phyloP scores from a whole-genome alignment of 2,329 filamentous ascomycete species.

The Zasmidium angulare region DNA sequence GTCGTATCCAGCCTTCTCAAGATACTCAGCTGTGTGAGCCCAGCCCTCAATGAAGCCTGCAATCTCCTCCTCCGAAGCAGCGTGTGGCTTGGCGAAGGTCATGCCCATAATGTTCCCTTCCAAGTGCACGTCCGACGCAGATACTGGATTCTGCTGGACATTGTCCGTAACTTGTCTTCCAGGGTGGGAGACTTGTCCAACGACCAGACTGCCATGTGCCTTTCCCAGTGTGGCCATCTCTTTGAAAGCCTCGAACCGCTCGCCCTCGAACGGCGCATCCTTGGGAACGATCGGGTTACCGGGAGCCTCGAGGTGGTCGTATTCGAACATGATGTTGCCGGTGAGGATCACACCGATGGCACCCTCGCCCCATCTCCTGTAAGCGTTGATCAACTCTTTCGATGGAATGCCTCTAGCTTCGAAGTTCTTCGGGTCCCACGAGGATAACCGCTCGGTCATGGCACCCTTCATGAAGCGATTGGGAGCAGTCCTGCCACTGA shows the following conservation, averaged over 20 bases:
- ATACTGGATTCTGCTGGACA: constrained; percentile 53
- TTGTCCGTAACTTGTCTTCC: constrained; percentile 54
- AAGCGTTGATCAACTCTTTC: constrained; percentile 56
- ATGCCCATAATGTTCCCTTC: constrained; percentile 46
- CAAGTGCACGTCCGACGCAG: constrained; percentile 52
- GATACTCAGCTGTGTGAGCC: constrained; percentile 60
- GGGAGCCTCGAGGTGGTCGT: constrained; percentile 56
- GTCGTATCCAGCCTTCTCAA: constrained; percentile 62
- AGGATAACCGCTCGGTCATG: constrained; percentile 65
- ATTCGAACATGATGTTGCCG: constrained; percentile 65
- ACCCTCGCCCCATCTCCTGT: constrained; percentile 62
- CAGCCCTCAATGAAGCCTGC: constrained; percentile 59
- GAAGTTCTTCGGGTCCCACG: constrained; percentile 57
- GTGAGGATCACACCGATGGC: constrained; percentile 58
- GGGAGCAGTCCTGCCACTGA: constrained; percentile 55
- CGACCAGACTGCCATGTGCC: constrained; percentile 57
- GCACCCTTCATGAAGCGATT: constrained; percentile 69
- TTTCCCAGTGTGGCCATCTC: constrained; percentile 57
- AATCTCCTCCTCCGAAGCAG: constrained; percentile 57
- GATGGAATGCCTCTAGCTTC: constrained; percentile 55
- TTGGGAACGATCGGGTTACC: constrained; percentile 62
- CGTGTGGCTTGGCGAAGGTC: constrained; percentile 55
- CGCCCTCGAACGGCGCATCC: constrained; percentile 52
- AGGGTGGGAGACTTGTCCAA: constrained; percentile 63
- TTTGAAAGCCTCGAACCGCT: constrained; percentile 61